Percentiles rank a stretch among this genome's conserved stretches.
These are phyloP conservation scores for Lactarius quietus DNA, from an alignment of 768 basidiomycete genomes.

Conservation along the genomic window DNA sequence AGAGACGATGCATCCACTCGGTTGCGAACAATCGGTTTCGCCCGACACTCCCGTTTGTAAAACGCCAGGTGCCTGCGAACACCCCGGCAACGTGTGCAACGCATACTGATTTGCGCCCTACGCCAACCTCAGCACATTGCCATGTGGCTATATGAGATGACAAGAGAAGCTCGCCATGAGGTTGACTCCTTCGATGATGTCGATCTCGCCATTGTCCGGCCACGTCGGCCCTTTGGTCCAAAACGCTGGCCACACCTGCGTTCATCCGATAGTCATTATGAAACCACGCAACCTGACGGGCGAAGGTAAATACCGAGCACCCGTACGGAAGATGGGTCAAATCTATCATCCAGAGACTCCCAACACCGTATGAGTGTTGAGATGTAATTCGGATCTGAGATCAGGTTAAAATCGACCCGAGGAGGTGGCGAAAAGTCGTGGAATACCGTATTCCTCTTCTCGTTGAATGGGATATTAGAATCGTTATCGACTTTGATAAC, in stretches of 20 bases:
- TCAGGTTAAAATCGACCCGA: conserved; percentile 12
- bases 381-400: conserved; percentile 46
- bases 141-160: not conserved
- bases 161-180: conserved; percentile 26
- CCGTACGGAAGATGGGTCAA: conserved; percentile 51
- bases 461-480: conserved; percentile 47
- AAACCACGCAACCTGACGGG: not conserved
- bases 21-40: conserved; percentile 33
- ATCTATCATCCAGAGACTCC: conserved; percentile 48
- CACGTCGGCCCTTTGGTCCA: conserved; percentile 38
- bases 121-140: not conserved
- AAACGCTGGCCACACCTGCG: conserved; percentile 41
- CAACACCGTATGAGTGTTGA: conserved; percentile 40
- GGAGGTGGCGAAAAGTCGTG: not conserved
- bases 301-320: conserved; percentile 41
- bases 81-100: conserved; percentile 46
- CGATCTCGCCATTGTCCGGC: conserved; percentile 43
- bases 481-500: conserved; percentile 74
- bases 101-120: conserved; percentile 49
- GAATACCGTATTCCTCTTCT: conserved; percentile 59
- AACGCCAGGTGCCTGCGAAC: conserved; percentile 33
- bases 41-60: conserved; percentile 36
- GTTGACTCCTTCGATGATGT: conserved; percentile 53
- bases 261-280: conserved; percentile 19
- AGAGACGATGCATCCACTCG: conserved; percentile 37